Evolutionary conservation across 192 early-diverging fungal genomes (phyloP), one percentile per base, ranked within the genome.

Genomic region (Tieghemiomyces parasiticus): DNA sequence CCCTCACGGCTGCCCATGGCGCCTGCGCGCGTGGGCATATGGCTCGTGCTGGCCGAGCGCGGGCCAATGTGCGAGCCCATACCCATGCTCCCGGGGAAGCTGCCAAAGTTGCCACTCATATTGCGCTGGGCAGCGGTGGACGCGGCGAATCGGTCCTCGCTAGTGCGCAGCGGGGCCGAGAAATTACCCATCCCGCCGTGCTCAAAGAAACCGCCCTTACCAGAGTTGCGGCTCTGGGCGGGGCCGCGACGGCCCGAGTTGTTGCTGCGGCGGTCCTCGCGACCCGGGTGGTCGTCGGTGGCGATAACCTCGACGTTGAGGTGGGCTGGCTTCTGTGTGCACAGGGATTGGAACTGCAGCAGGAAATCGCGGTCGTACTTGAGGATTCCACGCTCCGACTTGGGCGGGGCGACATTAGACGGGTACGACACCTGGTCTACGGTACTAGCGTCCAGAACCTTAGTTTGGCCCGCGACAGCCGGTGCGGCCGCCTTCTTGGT

Each of bases 361-460:
- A 94, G 74, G 70, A 94, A 94, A 59, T 72, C 80, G 30, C 76
- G 74, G 45, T 80, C 74, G 60, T 89, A 91, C 60, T 75, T 74
- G 62, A 81, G 81, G 48, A 82, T 83, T 49, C 81, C 78, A 30
- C 66, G 78, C 4, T 79, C 75, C 32, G 79, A 67, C 6, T 61
- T 65, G 3, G 74, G 70, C 16, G 70, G 65, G 19, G 66, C 56
- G 1, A 62, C 50, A 24, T 76, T 66, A 25, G 81, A 83, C 31
- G 78, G 75, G 52, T 77, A 76, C 30, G 83, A 53, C 13, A 58
- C 55, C 71, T 53, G 68, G 55, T 24, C 72, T 60, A 49, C 74
- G 75, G 50, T 77, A 80, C 42, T 47, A 44, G 28, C 55, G 35
- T 58, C 78, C 67, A 14, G 68, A 46, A 35, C 46, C 64, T 45